Evolutionary conservation across 2,329 filamentous ascomycete species (phyloP), one percentile per base, ranked within the genome.

Genomic region (Cladophialophora chaetospira): DNA sequence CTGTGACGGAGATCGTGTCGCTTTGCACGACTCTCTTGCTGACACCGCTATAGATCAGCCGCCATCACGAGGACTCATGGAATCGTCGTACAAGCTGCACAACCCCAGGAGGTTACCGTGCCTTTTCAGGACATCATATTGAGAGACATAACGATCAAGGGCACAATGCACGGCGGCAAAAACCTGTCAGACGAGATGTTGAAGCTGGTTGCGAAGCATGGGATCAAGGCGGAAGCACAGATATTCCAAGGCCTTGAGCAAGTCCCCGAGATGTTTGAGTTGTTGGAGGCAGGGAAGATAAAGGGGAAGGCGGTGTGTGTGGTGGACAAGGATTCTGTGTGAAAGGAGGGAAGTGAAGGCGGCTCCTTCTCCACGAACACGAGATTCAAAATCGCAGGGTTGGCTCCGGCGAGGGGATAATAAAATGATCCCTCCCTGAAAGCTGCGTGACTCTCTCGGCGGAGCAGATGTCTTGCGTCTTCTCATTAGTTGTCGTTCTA

Each of bases 21-120:
- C n/a, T n/a, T n/a, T n/a, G n/a, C n/a, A n/a, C n/a, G n/a, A n/a
- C n/a, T n/a, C n/a, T n/a, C n/a, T n/a, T n/a, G n/a, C n/a, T n/a
- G n/a, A n/a, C n/a, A n/a, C n/a, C n/a, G n/a, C n/a, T n/a, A n/a
- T n/a, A n/a, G n/a, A n/a, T n/a, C n/a, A n/a, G n/a, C n/a, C n/a
- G n/a, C 81, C 0, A 71, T 84, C 1, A 86, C 83, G 0, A 79
- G 75, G 65, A 83, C 80, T 75, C 83, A 86, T 65, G 82, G 81
- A 2, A 75, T 72, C 0, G 72, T 84, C 64, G 72, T 86, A 1
- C 81, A 86, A 67, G 77, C 85, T 43, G 82, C 82, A 11, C 82
- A 84, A 68, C 66, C 66, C 15, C 66, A 64, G 1, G 69, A 71
- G 8, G 68, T 75, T 4, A 67, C 60, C 19, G 65, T 75, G 3